These are phyloP conservation scores for Corynespora cassiicola DNA, from an alignment of 2,329 filamentous ascomycete species.

Conservation along the genomic window DNA sequence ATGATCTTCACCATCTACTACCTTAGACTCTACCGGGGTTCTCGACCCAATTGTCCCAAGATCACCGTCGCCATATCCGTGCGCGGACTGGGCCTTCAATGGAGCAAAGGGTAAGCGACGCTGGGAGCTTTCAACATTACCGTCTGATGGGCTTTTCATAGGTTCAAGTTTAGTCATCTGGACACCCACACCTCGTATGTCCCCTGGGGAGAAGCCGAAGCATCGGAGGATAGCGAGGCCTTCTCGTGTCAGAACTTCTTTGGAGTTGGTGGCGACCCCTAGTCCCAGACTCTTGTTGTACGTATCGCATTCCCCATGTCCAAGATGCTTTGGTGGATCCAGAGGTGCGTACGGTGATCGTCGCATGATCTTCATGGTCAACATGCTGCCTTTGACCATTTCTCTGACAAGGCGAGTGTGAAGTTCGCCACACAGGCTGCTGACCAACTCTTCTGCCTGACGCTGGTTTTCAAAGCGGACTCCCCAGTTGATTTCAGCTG, in stretches of 20 bases:
- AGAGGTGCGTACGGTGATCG: constrained; percentile 84
- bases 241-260: constrained; percentile 76
- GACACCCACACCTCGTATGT: constrained; percentile 89
- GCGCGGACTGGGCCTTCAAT: constrained; percentile 14
- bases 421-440: constrained; percentile 83
- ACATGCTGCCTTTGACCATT: constrained; percentile 81
- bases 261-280: constrained; percentile 81
- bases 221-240: constrained; percentile 82
- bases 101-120: constrained; percentile 72
- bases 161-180: constrained; percentile 93
- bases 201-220: constrained; percentile 85
- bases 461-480: constrained; percentile 90
- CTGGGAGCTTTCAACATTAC: constrained; percentile 73
- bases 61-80: constrained; percentile 39
- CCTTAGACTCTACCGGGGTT: constrained; percentile 45
- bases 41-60: constrained; percentile 55
- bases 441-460: constrained; percentile 93
- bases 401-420: constrained; percentile 82
- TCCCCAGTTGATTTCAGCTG: constrained; percentile 97
- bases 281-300: constrained; percentile 88
- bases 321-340: constrained; percentile 90
- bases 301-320: constrained; percentile 92
- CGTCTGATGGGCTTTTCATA: constrained; percentile 66
- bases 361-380: constrained; percentile 95
- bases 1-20: constrained; percentile 30